phyloP scores from a whole-genome alignment of 139 green algal genomes.

The Ettlia oleoabundans region DNA sequence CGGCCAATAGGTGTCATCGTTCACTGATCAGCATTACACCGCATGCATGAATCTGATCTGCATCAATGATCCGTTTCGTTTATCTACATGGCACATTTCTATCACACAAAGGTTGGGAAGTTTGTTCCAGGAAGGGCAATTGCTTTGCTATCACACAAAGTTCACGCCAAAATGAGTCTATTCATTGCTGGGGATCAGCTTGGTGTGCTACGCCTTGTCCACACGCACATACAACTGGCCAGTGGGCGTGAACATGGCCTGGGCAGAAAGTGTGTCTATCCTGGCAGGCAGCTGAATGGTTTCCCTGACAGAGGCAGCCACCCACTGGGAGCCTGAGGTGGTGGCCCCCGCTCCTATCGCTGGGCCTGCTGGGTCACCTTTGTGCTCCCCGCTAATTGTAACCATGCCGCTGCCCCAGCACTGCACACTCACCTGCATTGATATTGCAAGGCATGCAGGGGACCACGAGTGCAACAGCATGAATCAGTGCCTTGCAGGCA shows the following conservation, averaged over 20 bases:
- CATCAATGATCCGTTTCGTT: no score
- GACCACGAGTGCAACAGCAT: background rate
- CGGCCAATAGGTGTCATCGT: no score
- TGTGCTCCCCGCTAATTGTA: background rate
- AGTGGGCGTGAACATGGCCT: background rate
- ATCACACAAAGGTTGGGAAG: no score
- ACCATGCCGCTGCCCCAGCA: constrained; percentile 29
- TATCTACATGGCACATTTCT: no score
- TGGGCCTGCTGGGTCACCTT: no score
- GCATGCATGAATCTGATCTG: no score
- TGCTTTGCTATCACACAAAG: no score
- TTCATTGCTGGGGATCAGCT: no score
- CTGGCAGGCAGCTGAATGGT: background rate
- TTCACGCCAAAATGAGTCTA: no score
- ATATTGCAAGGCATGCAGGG: background rate
- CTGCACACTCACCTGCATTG: constrained; percentile 25
- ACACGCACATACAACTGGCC: constrained; percentile 24
- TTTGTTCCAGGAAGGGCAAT: no score
- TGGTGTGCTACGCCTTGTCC: background rate
- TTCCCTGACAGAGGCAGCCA: background rate
- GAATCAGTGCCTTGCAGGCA: background rate
- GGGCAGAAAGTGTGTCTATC: background rate
- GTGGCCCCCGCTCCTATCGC: no score
- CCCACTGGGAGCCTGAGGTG: background rate
- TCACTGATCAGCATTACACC: no score